Evolutionary conservation across 2,329 filamentous ascomycete species (phyloP).

Genomic region (Kalmusia sp.): DNA sequence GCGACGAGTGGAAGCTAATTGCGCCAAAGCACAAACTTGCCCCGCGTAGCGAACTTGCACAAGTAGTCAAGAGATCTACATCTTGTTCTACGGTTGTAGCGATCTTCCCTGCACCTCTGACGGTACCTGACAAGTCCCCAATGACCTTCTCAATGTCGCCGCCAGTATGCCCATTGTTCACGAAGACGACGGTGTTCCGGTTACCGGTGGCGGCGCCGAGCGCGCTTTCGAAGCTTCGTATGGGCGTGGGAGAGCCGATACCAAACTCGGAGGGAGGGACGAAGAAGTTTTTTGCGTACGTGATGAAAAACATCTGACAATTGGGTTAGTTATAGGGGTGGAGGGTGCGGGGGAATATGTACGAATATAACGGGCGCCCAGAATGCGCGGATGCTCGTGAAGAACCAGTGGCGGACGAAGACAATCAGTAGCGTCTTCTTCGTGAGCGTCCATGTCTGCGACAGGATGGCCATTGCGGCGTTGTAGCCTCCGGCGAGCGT

Average conservation of each 20-base stretch:
- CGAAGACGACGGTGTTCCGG: constrained; percentile 75
- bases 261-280: constrained; percentile 78
- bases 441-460: constrained; percentile 64
- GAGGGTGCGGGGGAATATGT: constrained; percentile 10
- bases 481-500: constrained; percentile 21
- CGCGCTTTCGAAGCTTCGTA: constrained; percentile 71
- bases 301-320: constrained; percentile 56
- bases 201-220: constrained; percentile 64
- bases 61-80: constrained; percentile 66
- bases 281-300: constrained; percentile 82
- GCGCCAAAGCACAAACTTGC: constrained; percentile 77
- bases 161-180: constrained; percentile 73
- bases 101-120: constrained; percentile 62
- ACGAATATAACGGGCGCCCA: constrained; percentile 63
- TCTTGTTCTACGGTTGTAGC: constrained; percentile 63
- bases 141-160: constrained; percentile 79
- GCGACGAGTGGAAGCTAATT: constrained; percentile 77
- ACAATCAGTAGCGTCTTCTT: constrained; percentile 65
- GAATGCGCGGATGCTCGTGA: constrained; percentile 63
- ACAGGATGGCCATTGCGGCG: constrained; percentile 45
- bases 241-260: constrained; percentile 66
- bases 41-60: constrained; percentile 64
- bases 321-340: constrained; percentile 8
- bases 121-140: constrained; percentile 64
- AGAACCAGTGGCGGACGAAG: constrained; percentile 60